phyloP scores from a whole-genome alignment of 192 early-diverging fungal genomes.

The Coemansia umbellata region DNA sequence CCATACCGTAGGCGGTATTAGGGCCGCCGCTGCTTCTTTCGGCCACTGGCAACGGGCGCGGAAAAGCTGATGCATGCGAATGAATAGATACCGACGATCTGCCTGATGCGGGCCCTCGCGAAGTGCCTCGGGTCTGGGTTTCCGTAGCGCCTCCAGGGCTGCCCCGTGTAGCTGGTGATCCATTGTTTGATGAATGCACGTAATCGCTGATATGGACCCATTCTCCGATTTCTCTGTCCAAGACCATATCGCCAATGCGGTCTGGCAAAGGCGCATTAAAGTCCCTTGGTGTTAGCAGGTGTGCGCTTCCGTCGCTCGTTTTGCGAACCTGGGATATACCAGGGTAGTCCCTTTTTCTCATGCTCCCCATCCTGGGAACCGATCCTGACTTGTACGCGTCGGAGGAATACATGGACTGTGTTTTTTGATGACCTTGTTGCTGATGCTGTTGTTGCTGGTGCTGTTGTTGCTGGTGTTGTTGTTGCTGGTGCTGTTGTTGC shows the following conservation, averaged over 20 bases:
- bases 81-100: constrained; percentile 37
- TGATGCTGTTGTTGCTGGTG: too few species aligned
- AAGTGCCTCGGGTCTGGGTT: not conserved
- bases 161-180: constrained; percentile 5
- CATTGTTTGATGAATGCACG: constrained; percentile 2
- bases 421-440: constrained; percentile 6
- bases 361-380: constrained; percentile 16
- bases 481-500: constrained; percentile 5
- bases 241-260: constrained; percentile 45
- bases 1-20: constrained; percentile 24
- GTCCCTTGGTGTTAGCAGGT: constrained; percentile 34
- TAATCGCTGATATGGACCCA: constrained; percentile 45
- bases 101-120: constrained; percentile 21
- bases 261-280: constrained; percentile 29
- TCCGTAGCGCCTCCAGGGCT: not conserved
- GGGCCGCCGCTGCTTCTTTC: not conserved
- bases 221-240: constrained; percentile 33
- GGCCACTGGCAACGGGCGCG: constrained; percentile 27
- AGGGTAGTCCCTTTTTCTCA: constrained; percentile 17
- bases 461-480: too few species aligned
- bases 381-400: constrained; percentile 7
- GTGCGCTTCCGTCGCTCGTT: constrained; percentile 39
- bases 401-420: constrained; percentile 4
- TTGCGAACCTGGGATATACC: constrained; percentile 31
- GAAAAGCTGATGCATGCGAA: constrained; percentile 38